Percentiles rank a stretch among this genome's conserved stretches.
These are phyloP conservation scores for Rhodamnia argentea DNA, from an alignment of 345 rosid genomes.

Conservation along the genomic window DNA sequence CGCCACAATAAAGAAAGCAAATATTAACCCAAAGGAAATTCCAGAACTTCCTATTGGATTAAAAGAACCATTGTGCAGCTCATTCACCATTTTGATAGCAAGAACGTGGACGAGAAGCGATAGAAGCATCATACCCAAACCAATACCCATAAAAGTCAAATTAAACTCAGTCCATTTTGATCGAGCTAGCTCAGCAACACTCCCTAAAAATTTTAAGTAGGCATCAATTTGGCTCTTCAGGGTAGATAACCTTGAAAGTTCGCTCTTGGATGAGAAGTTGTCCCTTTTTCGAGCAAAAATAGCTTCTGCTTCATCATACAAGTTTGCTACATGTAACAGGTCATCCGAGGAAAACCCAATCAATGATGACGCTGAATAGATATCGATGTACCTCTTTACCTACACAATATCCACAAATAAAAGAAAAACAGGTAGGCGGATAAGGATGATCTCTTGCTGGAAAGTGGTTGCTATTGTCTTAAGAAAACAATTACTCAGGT, in stretches of 20 bases:
- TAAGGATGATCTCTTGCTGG: not conserved
- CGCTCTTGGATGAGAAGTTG: constrained; percentile 10
- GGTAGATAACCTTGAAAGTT: constrained; percentile 16
- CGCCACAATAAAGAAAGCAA: constrained; percentile 37
- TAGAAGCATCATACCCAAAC: constrained; percentile 52
- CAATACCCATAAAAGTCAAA: constrained; percentile 66
- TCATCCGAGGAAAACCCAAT: constrained; percentile 95
- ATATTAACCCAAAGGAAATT: constrained; percentile 30
- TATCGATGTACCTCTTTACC: constrained; percentile 91
- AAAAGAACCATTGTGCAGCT: constrained; percentile 10
- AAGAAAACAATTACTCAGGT: not conserved
- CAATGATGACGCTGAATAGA: constrained; percentile 78
- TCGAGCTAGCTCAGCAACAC: constrained; percentile 76
- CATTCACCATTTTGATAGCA: constrained; percentile 26
- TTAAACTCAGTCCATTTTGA: constrained; percentile 95
- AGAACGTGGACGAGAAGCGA: constrained; percentile 42
- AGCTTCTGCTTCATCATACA: constrained; percentile 58
- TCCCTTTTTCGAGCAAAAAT: constrained; percentile 30
- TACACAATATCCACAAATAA: constrained; percentile 8
- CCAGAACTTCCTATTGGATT: constrained; percentile 18
- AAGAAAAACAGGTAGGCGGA: not conserved
- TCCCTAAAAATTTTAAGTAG: constrained; percentile 50
- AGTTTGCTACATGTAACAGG: constrained; percentile 37
- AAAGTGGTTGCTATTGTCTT: not conserved
- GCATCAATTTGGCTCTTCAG: constrained; percentile 43